A percentile compares a stretch with the other conserved stretches of the same genome.
Evolutionary conservation across 2,329 filamentous ascomycete genomes (phyloP).

Genomic region (Calonectria leucothoes): DNA sequence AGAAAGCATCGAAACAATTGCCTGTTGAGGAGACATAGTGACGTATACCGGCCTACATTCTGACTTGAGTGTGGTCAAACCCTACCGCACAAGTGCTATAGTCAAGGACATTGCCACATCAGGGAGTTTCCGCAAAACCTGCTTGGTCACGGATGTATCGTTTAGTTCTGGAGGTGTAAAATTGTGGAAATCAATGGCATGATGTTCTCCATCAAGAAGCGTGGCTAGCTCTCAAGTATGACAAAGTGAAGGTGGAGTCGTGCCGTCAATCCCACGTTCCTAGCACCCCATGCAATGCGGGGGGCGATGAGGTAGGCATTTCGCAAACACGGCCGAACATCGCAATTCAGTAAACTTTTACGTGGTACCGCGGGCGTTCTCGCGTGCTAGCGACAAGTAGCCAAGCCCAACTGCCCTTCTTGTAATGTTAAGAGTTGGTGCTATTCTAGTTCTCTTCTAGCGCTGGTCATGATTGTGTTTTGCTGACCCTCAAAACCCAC

Average conservation of each 20-base stretch:
- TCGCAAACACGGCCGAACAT: not conserved
- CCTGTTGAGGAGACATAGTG: not conserved
- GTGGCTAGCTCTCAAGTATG: not conserved
- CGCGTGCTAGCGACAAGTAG: not conserved
- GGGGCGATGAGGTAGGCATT: not conserved
- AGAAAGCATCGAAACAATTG: not conserved
- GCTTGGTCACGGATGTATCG: not conserved
- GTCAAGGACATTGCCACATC: not conserved
- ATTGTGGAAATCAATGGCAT: not conserved
- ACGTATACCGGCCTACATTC: not conserved
- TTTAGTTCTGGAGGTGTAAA: not conserved
- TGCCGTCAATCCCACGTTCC: not conserved
- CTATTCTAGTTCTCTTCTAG: slow-evolving; percentile 3
- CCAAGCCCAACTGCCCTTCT: not conserved
- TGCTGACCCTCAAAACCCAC: not conserved
- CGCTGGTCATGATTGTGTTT: not conserved
- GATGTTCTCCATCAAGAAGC: not conserved
- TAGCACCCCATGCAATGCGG: not conserved
- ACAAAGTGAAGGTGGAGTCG: not conserved
- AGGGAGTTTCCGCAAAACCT: not conserved
- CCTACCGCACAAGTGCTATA: not conserved
- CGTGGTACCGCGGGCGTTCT: not conserved
- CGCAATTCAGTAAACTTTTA: not conserved
- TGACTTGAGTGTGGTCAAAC: not conserved
- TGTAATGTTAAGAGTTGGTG: not conserved